Percentiles rank a stretch among this genome's conserved stretches.
Evolutionary conservation across 768 basidiomycete genomes (phyloP).

Genomic region (Suillus brevipes): DNA sequence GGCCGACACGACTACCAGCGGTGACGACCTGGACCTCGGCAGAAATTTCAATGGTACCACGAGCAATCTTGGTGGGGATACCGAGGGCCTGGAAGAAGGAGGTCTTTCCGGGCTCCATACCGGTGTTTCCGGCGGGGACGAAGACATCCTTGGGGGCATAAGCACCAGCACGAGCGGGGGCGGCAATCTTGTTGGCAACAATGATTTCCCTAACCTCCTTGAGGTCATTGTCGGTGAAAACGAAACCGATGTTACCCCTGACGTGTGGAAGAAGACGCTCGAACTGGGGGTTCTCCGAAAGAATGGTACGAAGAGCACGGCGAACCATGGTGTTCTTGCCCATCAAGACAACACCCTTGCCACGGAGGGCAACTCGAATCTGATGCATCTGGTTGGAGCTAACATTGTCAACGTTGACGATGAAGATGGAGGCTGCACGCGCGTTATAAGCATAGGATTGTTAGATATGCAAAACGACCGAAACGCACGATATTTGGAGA

Average conservation of each 20-base stretch:
- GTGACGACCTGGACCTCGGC: slow-evolving; percentile 93
- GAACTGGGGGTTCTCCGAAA: slow-evolving; percentile 88
- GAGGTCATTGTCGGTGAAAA: slow-evolving; percentile 90
- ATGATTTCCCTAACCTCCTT: slow-evolving; percentile 95
- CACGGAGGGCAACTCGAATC: slow-evolving; percentile 93
- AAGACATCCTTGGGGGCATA: slow-evolving; percentile 89
- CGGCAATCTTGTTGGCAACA: slow-evolving; percentile 95
- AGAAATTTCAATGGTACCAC: slow-evolving; percentile 99
- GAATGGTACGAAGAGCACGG: slow-evolving; percentile 91
- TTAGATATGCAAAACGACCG: not conserved
- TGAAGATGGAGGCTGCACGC: slow-evolving; percentile 88
- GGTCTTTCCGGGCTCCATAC: slow-evolving; percentile 99
- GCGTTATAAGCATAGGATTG: slow-evolving; percentile 5
- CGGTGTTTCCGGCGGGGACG: slow-evolving; percentile 96
- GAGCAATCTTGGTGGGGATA: slow-evolving; percentile 99
- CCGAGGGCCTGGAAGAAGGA: slow-evolving; percentile 99
- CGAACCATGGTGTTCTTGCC: slow-evolving; percentile 99
- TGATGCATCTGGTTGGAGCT: slow-evolving; percentile 99
- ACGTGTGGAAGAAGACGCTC: slow-evolving; percentile 96
- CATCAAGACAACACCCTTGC: slow-evolving; percentile 97
- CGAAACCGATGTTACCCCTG: slow-evolving; percentile 98
- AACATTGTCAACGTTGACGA: slow-evolving; percentile 99
- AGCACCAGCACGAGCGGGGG: slow-evolving; percentile 98
- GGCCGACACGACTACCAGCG: slow-evolving; percentile 90
- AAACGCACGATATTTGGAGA: slow-evolving; percentile 84